Evolutionary conservation across 2,329 filamentous ascomycete species (phyloP).

Genomic region (Penicillium sp.): DNA sequence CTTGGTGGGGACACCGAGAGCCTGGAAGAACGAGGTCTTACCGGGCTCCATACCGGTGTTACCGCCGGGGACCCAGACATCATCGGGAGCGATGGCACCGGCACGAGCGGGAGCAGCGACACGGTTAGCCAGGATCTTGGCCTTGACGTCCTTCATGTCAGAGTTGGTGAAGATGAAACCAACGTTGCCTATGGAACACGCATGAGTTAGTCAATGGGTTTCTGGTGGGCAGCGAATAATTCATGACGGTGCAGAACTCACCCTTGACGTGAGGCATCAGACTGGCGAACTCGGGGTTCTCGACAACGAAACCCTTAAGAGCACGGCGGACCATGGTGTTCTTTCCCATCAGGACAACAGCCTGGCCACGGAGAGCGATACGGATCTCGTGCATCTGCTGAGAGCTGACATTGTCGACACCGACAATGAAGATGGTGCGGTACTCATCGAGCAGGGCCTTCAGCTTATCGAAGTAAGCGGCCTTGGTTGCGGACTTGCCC

Average conservation of each 20-base stretch:
- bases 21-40: slow-evolving; percentile 99
- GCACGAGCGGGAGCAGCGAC: slow-evolving; percentile 97
- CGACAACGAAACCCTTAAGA: slow-evolving; percentile 88
- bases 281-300: slow-evolving; percentile 97
- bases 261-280: slow-evolving; percentile 93
- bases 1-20: slow-evolving; percentile 99
- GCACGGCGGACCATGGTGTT: slow-evolving; percentile 99
- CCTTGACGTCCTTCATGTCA: slow-evolving; percentile 89
- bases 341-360: slow-evolving; percentile 99
- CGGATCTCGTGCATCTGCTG: slow-evolving; percentile 99
- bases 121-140: slow-evolving; percentile 95
- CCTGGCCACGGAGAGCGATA: slow-evolving; percentile 84
- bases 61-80: slow-evolving; percentile 95
- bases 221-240: not conserved
- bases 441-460: slow-evolving; percentile 96
- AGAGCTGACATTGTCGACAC: slow-evolving; percentile 98
- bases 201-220: slow-evolving; percentile 16
- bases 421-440: slow-evolving; percentile 97
- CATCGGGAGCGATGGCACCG: slow-evolving; percentile 89
- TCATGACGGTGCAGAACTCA: slow-evolving; percentile 37
- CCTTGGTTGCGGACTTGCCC: slow-evolving; percentile 94
- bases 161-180: slow-evolving; percentile 99
- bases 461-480: slow-evolving; percentile 99
- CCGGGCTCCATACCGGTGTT: slow-evolving; percentile 99
- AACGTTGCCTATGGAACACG: slow-evolving; percentile 73